Percentiles rank a stretch among this genome's conserved stretches.
phyloP scores from a whole-genome alignment of 371 early-diverging fungal species.

The Actinomortierella wolfii region DNA sequence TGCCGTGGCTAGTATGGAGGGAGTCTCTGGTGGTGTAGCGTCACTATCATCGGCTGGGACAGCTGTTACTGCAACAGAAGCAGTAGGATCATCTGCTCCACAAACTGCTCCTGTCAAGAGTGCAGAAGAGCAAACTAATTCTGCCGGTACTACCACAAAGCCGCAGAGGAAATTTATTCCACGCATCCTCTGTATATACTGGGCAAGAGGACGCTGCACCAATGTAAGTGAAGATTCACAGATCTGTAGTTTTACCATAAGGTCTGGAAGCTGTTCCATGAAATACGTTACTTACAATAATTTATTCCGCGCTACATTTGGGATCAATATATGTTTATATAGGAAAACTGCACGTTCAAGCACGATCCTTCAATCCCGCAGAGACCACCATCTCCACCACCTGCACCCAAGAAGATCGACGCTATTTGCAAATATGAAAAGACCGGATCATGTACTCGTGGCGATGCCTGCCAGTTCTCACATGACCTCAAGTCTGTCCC shows the following conservation, averaged over 20 bases:
- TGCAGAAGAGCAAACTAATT: no score
- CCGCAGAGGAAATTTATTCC: constrained; percentile 21
- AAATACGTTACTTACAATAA: no score
- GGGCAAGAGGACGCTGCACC: constrained; percentile 13
- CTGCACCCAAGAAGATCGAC: constrained; percentile 9
- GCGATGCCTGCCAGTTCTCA: constrained; percentile 15
- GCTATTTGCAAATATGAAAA: constrained; percentile 25
- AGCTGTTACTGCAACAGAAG: not conserved
- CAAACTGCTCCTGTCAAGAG: no score
- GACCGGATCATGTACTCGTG: constrained; percentile 18
- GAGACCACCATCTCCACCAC: not conserved
- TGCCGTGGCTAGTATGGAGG: no score
- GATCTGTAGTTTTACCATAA: no score
- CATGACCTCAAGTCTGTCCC: constrained; percentile 23
- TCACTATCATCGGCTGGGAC: not conserved
- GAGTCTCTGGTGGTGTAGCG: no score
- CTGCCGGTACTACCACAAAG: no score
- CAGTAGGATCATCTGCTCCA: not conserved
- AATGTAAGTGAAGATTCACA: no score
- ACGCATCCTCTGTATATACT: constrained; percentile 16
- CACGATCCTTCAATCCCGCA: constrained; percentile 16
- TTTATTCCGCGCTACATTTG: not conserved
- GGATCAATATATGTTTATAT: no score
- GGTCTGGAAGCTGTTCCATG: no score
- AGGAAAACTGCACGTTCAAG: constrained; percentile 24